A percentile compares a stretch with the other conserved stretches of the same genome.
Conservation (phyloP, 805 yeast genomes). For the Lipomyces orientalis region DNA sequence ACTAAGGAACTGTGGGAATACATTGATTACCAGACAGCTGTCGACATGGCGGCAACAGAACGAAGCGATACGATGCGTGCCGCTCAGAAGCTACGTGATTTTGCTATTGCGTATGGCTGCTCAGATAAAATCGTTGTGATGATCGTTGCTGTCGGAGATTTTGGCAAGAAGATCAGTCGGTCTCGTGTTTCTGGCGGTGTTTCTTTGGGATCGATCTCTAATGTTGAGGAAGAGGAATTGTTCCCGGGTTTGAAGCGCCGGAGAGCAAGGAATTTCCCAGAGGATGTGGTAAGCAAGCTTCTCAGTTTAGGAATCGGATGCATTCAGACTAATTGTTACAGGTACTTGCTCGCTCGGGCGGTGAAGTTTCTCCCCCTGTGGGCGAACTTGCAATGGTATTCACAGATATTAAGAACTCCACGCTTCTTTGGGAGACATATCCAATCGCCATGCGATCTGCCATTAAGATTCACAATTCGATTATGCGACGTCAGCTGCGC, state of each 20-base stretch:
- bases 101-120: conserved; percentile 91
- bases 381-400: conserved; percentile 95
- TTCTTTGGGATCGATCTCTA: conserved; percentile 26
- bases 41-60: conserved; percentile 84
- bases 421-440: conserved; percentile 88
- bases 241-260: conserved; percentile 49
- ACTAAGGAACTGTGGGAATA: conserved; percentile 85
- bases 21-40: conserved; percentile 81
- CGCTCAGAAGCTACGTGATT: conserved; percentile 91
- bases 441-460: conserved; percentile 97
- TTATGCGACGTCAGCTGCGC: conserved; percentile 92
- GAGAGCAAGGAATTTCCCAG: conserved; percentile 48
- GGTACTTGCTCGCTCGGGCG: conserved; percentile 36
- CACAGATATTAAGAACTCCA: conserved; percentile 95
- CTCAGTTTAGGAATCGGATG: too few relatives aligned
- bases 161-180: conserved; percentile 16
- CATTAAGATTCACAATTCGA: conserved; percentile 87
- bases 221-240: conserved; percentile 43
- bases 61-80: conserved; percentile 85
- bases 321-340: conserved; percentile 39
- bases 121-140: conserved; percentile 77
- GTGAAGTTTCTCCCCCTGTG: conserved; percentile 89
- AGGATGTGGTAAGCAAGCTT: conserved; percentile 22
- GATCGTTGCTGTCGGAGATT: conserved; percentile 63
- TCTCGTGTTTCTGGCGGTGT: conserved; percentile 30